Conservation (phyloP, 2,329 filamentous ascomycete species). For the Epichloe gansuensis region DNA sequence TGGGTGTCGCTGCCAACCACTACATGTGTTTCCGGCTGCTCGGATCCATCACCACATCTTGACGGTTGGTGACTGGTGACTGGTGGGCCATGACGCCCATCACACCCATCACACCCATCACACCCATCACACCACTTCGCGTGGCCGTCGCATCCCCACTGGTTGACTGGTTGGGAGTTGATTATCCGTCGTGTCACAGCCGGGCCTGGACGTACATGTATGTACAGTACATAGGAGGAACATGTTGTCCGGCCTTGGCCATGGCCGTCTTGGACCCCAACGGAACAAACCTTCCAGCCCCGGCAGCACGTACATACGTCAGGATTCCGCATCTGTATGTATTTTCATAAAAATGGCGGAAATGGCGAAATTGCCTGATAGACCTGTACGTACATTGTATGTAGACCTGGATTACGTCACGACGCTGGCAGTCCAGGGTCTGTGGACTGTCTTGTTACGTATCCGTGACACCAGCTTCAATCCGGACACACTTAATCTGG, state of each 20-base stretch:
- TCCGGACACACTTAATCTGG: too few relatives aligned
- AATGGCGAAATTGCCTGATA: neutral
- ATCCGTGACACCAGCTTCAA: too few relatives aligned
- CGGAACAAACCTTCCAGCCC: neutral
- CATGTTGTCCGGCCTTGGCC: neutral
- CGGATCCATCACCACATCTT: neutral
- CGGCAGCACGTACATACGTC: neutral
- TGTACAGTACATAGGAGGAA: neutral
- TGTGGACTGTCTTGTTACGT: too few relatives aligned
- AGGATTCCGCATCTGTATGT: neutral
- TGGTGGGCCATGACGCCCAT: too few relatives aligned
- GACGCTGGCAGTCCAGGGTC: too few relatives aligned
- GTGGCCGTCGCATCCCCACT: neutral
- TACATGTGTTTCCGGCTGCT: neutral
- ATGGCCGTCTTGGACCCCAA: neutral
- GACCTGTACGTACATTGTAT: too few relatives aligned
- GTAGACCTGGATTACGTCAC: neutral
- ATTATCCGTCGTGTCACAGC: neutral
- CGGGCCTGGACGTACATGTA: neutral
- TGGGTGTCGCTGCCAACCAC: neutral
- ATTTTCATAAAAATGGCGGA: too few relatives aligned
- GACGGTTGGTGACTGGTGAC: neutral
- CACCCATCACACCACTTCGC: too few relatives aligned
- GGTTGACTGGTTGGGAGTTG: neutral
- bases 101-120: too few relatives aligned